Evolutionary conservation across 306 rosid genomes (phyloP), one percentile per base, ranked within the genome.

Genomic region (Hippophae rhamnoides): DNA sequence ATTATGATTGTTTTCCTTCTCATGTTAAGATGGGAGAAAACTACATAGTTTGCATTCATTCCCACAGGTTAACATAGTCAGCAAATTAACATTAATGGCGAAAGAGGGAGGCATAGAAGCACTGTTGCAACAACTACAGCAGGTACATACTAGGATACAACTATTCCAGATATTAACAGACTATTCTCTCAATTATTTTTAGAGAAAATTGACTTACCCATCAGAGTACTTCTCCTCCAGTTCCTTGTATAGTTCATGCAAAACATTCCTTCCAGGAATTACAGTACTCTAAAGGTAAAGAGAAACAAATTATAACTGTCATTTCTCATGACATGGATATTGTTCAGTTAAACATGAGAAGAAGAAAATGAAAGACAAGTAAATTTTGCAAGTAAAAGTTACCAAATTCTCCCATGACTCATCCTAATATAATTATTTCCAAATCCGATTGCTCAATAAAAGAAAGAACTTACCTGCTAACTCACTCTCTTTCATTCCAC

Each of bases 261-360:
- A 87, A 76, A 85, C 83, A 82, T 83, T 81, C 79, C 99, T 83
- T 69, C 96, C 94, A 27, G 86, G 81, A 61, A 92, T 87, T 26
- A 83, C 81, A 43, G 83, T 31, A 72, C 96, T 88, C 99, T 92
- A 71, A 80, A 73, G 56, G 68, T 58, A 61, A 46, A 18, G 58
- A 53, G 25, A 69, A 49, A 43, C 47, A 31, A 13, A 53, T 56
- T 38, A 47, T 55, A 44, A 12, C 13, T 3, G 18, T 42, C 49
- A 9, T 6, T 7, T 53, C 31, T 3, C 1, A 1, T 6, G 7
- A 5, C 46, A 54, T 7, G 38, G 40, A 9, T 13, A 50, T 55
- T 14, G 38, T 10, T 6, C 10, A 46, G 56, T 14, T 31, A 27
- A 31, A 54, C 38, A 31, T 2, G 38, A 6, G 13, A 5, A 43